A percentile compares a stretch with the other conserved stretches of the same genome.
phyloP scores from a whole-genome alignment of 768 basidiomycete genomes.

The Suillus spraguei region DNA sequence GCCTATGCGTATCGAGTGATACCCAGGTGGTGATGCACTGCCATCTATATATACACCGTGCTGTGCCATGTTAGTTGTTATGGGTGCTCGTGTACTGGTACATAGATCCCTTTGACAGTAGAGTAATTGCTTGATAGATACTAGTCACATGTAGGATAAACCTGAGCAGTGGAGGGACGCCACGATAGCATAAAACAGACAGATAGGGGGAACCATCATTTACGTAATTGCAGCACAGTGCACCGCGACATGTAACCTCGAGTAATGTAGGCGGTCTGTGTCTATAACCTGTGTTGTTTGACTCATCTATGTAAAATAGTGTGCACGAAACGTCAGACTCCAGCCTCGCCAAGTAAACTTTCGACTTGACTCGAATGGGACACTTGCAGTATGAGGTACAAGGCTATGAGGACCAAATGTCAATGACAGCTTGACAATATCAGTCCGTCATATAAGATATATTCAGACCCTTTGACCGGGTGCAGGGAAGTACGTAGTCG shows the following conservation, averaged over 20 bases:
- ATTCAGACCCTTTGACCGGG: neutral
- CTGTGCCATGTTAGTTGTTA: neutral
- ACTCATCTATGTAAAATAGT: too few species aligned
- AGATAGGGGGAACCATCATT: too few species aligned
- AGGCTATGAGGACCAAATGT: neutral
- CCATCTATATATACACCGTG: neutral
- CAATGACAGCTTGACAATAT: neutral
- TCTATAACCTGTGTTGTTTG: neutral
- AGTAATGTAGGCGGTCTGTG: constrained; percentile 21
- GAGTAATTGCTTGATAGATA: neutral
- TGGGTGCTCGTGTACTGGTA: neutral
- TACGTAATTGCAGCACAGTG: too few species aligned
- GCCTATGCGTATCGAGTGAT: neutral
- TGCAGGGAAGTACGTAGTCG: neutral
- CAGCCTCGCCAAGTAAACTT: neutral
- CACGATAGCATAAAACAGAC: too few species aligned
- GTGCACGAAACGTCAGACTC: neutral
- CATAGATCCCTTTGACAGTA: neutral
- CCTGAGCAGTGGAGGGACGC: neutral
- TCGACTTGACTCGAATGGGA: neutral
- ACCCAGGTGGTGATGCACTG: constrained; percentile 2
- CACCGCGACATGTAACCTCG: neutral
- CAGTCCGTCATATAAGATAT: neutral
- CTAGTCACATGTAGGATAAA: neutral
- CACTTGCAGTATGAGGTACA: neutral